These are phyloP conservation scores for Sugiyamaella chiloensis DNA, from an alignment of 805 yeast species.

Conservation along the genomic window DNA sequence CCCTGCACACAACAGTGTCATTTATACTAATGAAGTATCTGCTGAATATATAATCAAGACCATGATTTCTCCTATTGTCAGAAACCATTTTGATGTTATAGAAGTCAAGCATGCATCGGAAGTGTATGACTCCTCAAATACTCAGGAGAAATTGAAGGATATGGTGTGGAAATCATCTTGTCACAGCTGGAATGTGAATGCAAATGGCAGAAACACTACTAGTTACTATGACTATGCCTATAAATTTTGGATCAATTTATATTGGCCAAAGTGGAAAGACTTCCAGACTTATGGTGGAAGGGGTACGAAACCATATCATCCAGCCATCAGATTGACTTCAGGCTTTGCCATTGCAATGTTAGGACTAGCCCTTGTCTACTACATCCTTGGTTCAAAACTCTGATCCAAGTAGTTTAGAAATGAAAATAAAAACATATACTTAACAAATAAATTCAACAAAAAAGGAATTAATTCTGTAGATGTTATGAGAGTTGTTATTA, in stretches of 20 bases:
- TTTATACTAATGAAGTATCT: slow-evolving; percentile 19
- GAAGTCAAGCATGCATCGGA: slow-evolving; percentile 19
- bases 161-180: slow-evolving; percentile 15
- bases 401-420: too few relatives aligned
- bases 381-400: too few relatives aligned
- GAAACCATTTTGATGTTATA: slow-evolving; percentile 6
- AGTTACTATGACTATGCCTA: slow-evolving; percentile 2
- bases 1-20: slow-evolving; percentile 22
- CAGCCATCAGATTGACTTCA: not conserved
- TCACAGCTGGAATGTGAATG: slow-evolving; percentile 17
- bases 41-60: slow-evolving; percentile 17
- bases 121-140: slow-evolving; percentile 6
- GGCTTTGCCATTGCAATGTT: too few relatives aligned
- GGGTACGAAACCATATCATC: not conserved
- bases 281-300: not conserved
- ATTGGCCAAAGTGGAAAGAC: not conserved
- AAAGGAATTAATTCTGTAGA: too few relatives aligned
- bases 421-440: too few relatives aligned
- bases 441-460: too few relatives aligned
- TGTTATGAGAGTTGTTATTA: too few relatives aligned
- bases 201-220: slow-evolving; percentile 14
- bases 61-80: slow-evolving; percentile 14
- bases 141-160: slow-evolving; percentile 7
- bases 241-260: slow-evolving; percentile 2
- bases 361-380: too few relatives aligned